Evolutionary conservation across 495 filamentous ascomycete species (phyloP).

Genomic region (Hyaloscypha bicolor): DNA sequence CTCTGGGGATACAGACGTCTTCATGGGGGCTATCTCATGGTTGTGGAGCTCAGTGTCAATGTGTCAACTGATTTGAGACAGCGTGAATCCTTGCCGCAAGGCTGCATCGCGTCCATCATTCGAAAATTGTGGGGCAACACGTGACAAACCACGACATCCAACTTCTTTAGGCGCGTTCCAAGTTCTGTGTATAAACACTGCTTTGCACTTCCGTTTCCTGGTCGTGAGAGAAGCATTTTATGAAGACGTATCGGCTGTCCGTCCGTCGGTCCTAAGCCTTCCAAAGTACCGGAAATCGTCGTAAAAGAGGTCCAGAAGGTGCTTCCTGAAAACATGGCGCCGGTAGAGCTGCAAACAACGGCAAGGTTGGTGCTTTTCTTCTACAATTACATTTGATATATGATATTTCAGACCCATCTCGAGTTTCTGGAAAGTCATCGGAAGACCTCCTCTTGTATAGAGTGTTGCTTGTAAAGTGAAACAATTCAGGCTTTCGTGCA

Average conservation of each 20-base stretch:
- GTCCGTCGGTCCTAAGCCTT: constrained; percentile 5
- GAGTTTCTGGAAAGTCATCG: not conserved
- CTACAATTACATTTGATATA: not conserved
- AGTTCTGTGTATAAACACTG: not conserved
- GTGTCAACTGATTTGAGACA: not conserved
- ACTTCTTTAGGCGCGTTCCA: constrained; percentile 3
- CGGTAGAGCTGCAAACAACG: constrained; percentile 16
- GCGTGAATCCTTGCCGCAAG: not conserved
- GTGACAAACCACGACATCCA: not conserved
- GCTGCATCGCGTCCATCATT: not conserved
- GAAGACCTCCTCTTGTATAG: not conserved
- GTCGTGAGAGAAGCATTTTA: not conserved
- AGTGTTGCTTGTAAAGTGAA: not conserved
- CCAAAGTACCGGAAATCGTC: not conserved
- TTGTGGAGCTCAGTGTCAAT: not conserved
- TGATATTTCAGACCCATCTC: not conserved
- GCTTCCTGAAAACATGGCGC: constrained; percentile 19
- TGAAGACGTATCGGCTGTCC: not conserved
- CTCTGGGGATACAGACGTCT: not conserved
- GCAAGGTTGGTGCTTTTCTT: constrained; percentile 15
- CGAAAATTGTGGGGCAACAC: not conserved
- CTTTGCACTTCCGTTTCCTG: no score
- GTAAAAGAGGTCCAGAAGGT: not conserved
- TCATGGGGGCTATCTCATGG: constrained; percentile 2
- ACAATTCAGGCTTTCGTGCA: constrained; percentile 8